A percentile compares a stretch with the other conserved stretches of the same genome.
Evolutionary conservation across 2,329 filamentous ascomycete genomes (phyloP).

Genomic region (Hymenoscyphus fructigenus): DNA sequence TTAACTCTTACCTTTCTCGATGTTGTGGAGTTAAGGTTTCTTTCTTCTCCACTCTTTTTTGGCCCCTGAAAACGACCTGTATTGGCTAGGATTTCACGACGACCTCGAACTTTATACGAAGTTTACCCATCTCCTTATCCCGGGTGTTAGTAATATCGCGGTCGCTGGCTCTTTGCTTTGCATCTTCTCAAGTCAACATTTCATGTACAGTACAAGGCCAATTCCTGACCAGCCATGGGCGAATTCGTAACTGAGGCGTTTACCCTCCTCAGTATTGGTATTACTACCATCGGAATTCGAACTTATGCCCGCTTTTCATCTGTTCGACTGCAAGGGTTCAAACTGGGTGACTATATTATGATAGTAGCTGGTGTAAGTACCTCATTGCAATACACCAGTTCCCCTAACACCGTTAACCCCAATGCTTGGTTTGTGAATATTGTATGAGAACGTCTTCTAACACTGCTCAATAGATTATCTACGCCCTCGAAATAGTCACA

Average conservation of each 20-base stretch:
- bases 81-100: too few relatives aligned
- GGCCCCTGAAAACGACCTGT: not conserved
- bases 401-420: too few relatives aligned
- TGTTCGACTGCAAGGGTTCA: conserved; percentile 50
- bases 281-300: conserved; percentile 10
- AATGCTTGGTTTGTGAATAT: too few relatives aligned
- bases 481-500: conserved; percentile 49
- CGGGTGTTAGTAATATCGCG: too few relatives aligned
- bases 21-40: not conserved
- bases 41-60: not conserved
- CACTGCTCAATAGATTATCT: conserved; percentile 44
- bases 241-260: conserved; percentile 47
- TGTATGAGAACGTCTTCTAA: not conserved
- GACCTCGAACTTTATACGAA: too few relatives aligned
- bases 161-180: not conserved
- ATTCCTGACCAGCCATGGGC: not conserved
- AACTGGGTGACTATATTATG: conserved; percentile 60
- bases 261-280: conserved; percentile 38
- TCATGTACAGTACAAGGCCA: not conserved
- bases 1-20: not conserved
- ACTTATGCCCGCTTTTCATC: conserved; percentile 45
- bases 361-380: conserved; percentile 48
- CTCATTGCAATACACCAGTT: too few relatives aligned
- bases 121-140: too few relatives aligned
- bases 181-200: not conserved